Conservation (phyloP, 2,329 filamentous ascomycete species). For the Graphilbum sp. region DNA sequence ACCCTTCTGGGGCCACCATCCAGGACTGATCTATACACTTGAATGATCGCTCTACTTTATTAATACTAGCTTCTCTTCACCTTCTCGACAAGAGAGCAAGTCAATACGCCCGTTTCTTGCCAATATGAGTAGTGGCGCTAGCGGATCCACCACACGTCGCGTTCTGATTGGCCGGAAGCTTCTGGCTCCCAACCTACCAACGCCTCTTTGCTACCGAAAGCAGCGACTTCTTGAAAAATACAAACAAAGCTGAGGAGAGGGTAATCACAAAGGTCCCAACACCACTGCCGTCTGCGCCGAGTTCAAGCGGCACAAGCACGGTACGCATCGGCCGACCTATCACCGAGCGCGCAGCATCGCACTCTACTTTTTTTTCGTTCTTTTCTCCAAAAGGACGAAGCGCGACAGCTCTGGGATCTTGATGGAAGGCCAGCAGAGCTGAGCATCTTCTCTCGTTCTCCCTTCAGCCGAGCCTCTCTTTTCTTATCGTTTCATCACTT, state of each 20-base stretch:
- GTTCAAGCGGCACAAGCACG: neutral
- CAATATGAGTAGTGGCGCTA: neutral
- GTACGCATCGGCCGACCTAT: neutral
- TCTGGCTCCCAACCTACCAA: slow-evolving; percentile 2
- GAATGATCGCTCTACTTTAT: too few species aligned
- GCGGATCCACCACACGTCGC: slow-evolving; percentile 1
- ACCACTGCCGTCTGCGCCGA: too few species aligned
- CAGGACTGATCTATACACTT: too few species aligned
- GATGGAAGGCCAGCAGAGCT: slow-evolving; percentile 5
- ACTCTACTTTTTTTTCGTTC: neutral
- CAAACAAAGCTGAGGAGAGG: slow-evolving; percentile 4
- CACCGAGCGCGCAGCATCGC: neutral
- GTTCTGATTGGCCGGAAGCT: slow-evolving; percentile 5
- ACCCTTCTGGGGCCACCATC: too few species aligned
- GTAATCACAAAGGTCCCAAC: too few species aligned
- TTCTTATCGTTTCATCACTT: neutral
- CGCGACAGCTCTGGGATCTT: slow-evolving; percentile 1
- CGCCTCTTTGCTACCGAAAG: slow-evolving; percentile 6
- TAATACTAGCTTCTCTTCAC: too few species aligned
- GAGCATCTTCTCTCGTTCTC: neutral
- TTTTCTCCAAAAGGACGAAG: neutral
- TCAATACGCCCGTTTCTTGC: too few species aligned
- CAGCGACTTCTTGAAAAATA: slow-evolving; percentile 5
- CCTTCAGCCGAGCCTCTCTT: neutral
- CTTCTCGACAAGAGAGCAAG: too few species aligned